Base-by-base conservation (phyloP, 164 flowering plant genomes). In the Sedum album region DNA sequence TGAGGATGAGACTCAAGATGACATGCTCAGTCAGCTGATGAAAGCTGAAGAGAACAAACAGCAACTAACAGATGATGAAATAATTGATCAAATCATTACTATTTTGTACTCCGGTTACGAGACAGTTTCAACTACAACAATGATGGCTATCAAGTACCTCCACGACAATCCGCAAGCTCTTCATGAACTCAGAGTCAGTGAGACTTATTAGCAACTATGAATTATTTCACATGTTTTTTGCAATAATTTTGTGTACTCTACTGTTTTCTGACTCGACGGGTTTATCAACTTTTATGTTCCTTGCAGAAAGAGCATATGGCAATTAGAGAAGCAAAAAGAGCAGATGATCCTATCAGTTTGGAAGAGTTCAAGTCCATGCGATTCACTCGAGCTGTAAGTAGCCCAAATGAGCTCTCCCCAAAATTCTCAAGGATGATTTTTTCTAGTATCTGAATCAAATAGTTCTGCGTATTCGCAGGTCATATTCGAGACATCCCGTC, bases 101-200 rank as follows among this genome's bases (percentile, higher is more conserved):
- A 74, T 87, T 23, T 55, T 85, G 77, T 82, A 87, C 69, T 85
- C 91, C 7, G 91, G 91, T 28, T 84, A 79, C 49, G 91, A 85
- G 73, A 87, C 91, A 4, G 84, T 85, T 30, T 87, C 91, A 0
- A 83, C 85, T 8, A 87, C 91, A 42, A 74, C 88, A 0, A 87
- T 87, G 91, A 87, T 87, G 91, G 86, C 86, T 14, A 76, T 87
- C 62, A 87, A 87, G 72, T 85, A 83, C 62, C 84, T 87, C 28
- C 86, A 84, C 71, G 86, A 87, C 78, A 84, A 85, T 70, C 89
- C 86, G 18, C 70, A 36, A 65, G 86, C 73, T 64, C 84, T 87
- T 73, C 57, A 85, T 51, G 81, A 87, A 73, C 77, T 87, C 0
- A 82, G 88, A 73, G 91, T 87, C 72, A 75, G 82, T 75, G 9